Evolutionary conservation across 1,284 basidiomycete species (phyloP), one percentile per base, ranked within the genome.

Genomic region (Gomphus sp.): DNA sequence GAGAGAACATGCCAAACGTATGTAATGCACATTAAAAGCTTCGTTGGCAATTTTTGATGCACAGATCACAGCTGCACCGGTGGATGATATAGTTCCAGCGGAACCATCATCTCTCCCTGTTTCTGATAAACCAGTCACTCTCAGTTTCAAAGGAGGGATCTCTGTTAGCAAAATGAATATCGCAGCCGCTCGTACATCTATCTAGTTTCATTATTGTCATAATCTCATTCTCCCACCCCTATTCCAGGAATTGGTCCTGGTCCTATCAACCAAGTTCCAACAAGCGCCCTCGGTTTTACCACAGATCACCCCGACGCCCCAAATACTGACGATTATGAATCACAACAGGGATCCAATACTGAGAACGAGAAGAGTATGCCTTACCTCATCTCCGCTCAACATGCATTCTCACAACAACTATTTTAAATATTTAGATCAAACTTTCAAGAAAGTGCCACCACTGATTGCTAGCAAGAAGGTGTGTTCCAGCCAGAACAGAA

Each of bases 401-500:
- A 63, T 48, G 59, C 52, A 62, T 61, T 60, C 64, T 60, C 51
- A 61, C 63, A 64, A 56, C 28, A 62, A 63, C 69, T 73, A 61
- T 72, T 66, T 52, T 62, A 49, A 62, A 47, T 50, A 66, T 50
- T 51, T 51, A 89, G 85, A 76, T 62, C 70, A 76, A 61, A 74
- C 80, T 62, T 75, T 81, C 48, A 89, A 89, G 72, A 91, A 85
- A 67, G 85, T 92, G 39, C 86, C 87, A 33, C 90, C 91, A 25
- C 75, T 92, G 62, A 89, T 93, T 53, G 84, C 87, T 44, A 94
- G 89, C 70, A 91, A 88, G 78, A 97, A 95, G 86, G 91, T 90
- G 69, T 62, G 75, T 65, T 55, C 52, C 52, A 44, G 45, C 34
- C 8, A 47, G 48, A 39, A 34, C 28, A n/a, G 11, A 41, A 11